Evolutionary conservation across 208 protist genomes (phyloP).

Genomic region (Leishmania arabica): DNA sequence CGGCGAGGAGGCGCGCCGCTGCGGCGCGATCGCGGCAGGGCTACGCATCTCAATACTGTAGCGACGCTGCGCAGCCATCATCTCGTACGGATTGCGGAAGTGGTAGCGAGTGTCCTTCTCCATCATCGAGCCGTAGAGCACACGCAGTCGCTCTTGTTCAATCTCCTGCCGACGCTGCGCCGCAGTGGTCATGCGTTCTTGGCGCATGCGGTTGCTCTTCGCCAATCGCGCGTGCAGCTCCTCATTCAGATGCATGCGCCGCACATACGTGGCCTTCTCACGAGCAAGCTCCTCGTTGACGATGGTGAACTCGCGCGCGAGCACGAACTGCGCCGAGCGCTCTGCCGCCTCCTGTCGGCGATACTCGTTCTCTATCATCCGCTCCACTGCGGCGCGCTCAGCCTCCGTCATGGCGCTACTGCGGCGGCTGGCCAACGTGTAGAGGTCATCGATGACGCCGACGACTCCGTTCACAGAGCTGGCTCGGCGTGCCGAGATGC

Average conservation of each 20-base stretch:
- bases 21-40: constrained; percentile 8
- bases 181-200: constrained; percentile 27
- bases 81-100: constrained; percentile 43
- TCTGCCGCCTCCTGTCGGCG: constrained; percentile 43
- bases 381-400: constrained; percentile 47
- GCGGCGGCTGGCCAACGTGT: constrained; percentile 7
- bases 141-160: constrained; percentile 33
- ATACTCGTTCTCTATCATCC: constrained; percentile 63
- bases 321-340: constrained; percentile 36
- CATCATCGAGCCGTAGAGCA: constrained; percentile 18
- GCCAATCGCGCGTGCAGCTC: constrained; percentile 14
- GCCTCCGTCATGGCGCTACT: constrained; percentile 40
- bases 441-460: constrained; percentile 18
- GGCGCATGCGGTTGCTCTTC: constrained; percentile 11
- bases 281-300: constrained; percentile 50
- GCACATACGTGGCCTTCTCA: constrained; percentile 36
- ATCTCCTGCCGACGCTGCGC: constrained; percentile 33
- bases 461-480: constrained; percentile 31
- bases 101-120: constrained; percentile 32
- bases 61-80: constrained; percentile 37
- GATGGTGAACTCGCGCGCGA: constrained; percentile 29
- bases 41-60: constrained; percentile 24
- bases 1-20: constrained; percentile 8
- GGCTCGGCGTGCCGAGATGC: constrained; percentile 38
- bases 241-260: constrained; percentile 12